Conservation (phyloP, 768 basidiomycete genomes). For the Rhizopogon rudus region DNA sequence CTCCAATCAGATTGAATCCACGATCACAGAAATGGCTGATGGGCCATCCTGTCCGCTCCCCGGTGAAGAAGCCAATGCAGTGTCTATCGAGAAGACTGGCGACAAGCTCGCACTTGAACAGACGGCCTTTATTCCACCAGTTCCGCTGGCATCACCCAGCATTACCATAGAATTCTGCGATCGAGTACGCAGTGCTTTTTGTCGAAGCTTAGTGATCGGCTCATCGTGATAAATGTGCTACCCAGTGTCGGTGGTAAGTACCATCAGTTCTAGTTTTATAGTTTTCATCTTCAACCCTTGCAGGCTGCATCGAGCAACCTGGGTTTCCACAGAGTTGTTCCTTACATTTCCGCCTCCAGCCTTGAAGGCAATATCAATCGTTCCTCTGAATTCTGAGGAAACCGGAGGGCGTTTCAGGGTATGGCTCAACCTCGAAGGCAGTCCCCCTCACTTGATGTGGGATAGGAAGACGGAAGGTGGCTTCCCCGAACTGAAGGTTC, state of each 20-base stretch:
- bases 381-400: conserved; percentile 75
- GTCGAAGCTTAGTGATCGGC: not conserved
- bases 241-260: conserved; percentile 78
- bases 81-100: conserved; percentile 15
- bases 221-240: not conserved
- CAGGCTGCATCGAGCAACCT: conserved; percentile 90
- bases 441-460: conserved; percentile 58
- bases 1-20: not conserved
- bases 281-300: not conserved
- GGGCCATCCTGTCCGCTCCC: conserved; percentile 20
- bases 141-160: conserved; percentile 41
- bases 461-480: conserved; percentile 89
- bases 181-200: conserved; percentile 46
- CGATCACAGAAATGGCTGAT: conserved; percentile 20
- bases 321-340: conserved; percentile 91
- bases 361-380: conserved; percentile 60
- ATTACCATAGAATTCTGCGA: conserved; percentile 93
- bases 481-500: conserved; percentile 84
- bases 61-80: conserved; percentile 7
- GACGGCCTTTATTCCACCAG: conserved; percentile 53
- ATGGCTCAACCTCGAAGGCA: conserved; percentile 56
- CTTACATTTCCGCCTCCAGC: conserved; percentile 84
- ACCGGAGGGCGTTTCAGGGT: conserved; percentile 89
- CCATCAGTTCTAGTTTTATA: not conserved
- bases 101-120: conserved; percentile 33